Percentiles rank a stretch among this genome's conserved stretches.
phyloP scores from a whole-genome alignment of 331 rosid species.

The Malus hybrid region DNA sequence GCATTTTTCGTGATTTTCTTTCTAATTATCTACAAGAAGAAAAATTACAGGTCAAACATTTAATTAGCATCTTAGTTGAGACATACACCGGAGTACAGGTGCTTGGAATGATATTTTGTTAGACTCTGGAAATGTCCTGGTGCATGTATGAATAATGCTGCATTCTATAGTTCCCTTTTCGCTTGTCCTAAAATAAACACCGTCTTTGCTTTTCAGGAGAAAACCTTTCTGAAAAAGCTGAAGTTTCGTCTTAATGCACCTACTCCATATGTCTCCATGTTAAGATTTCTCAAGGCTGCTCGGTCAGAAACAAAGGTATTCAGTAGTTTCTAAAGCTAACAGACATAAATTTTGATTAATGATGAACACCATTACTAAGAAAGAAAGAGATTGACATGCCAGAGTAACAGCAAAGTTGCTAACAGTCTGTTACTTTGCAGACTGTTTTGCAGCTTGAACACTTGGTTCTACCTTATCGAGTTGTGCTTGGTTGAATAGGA shows the following conservation, averaged over 20 bases:
- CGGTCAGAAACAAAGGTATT: slow-evolving; percentile 61
- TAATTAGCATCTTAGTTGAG: slow-evolving; percentile 72
- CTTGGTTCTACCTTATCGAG: slow-evolving; percentile 65
- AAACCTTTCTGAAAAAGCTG: slow-evolving; percentile 54
- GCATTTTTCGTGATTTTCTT: slow-evolving; percentile 6
- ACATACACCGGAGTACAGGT: slow-evolving; percentile 73
- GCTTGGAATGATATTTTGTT: slow-evolving; percentile 58
- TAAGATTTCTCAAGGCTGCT: slow-evolving; percentile 91
- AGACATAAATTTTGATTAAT: neutral
- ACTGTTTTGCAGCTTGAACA: slow-evolving; percentile 55
- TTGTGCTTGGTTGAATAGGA: slow-evolving; percentile 69
- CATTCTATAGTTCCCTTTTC: neutral
- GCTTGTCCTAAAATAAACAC: neutral
- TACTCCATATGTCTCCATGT: slow-evolving; percentile 77
- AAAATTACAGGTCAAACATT: slow-evolving; percentile 52
- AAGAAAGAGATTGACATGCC: neutral
- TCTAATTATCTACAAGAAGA: slow-evolving; percentile 12
- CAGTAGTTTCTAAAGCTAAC: neutral
- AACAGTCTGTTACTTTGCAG: neutral
- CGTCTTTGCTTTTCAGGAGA: slow-evolving; percentile 49
- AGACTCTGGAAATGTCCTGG: neutral
- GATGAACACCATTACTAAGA: neutral
- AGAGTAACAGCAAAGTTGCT: neutral
- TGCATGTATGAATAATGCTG: too few species aligned
- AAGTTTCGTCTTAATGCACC: slow-evolving; percentile 77